These are phyloP conservation scores for Larix sibirica DNA, from an alignment of 83 land plant genomes.

Conservation along the genomic window DNA sequence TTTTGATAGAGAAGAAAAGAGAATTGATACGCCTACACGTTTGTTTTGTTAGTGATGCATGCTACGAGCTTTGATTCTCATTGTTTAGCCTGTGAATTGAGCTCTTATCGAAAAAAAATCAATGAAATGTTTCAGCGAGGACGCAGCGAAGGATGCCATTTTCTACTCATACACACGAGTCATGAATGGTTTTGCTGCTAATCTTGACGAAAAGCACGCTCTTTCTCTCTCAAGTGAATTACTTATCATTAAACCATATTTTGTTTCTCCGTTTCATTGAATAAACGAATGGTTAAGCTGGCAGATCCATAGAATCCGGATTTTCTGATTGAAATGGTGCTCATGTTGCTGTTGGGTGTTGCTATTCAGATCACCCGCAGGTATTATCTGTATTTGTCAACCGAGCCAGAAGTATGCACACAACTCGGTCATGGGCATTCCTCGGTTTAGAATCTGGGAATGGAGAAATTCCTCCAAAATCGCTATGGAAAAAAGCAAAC, in stretches of 20 bases:
- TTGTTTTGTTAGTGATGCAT: no score
- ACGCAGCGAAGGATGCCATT: slow-evolving; percentile 34
- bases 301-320: neutral
- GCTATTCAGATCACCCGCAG: slow-evolving; percentile 19
- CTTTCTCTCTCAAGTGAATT: slow-evolving; percentile 28
- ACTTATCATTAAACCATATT: neutral
- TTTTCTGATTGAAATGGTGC: neutral
- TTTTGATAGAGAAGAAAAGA: no score
- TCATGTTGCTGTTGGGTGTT: neutral
- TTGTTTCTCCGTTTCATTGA: neutral
- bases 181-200: slow-evolving; percentile 64
- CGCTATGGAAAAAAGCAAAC: slow-evolving; percentile 24
- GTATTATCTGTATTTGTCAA: slow-evolving; percentile 41
- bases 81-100: no score
- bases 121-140: slow-evolving; percentile 20
- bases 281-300: neutral
- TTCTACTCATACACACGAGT: slow-evolving; percentile 50
- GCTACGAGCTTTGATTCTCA: no score
- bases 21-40: no score
- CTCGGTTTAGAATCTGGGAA: neutral
- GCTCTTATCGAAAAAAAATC: no score
- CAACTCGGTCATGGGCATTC: neutral
- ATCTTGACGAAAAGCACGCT: slow-evolving; percentile 44
- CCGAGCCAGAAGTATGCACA: slow-evolving; percentile 4
- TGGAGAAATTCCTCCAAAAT: neutral